Conservation (phyloP, 495 filamentous ascomycete species). For the Trypethelium eluteriae region DNA sequence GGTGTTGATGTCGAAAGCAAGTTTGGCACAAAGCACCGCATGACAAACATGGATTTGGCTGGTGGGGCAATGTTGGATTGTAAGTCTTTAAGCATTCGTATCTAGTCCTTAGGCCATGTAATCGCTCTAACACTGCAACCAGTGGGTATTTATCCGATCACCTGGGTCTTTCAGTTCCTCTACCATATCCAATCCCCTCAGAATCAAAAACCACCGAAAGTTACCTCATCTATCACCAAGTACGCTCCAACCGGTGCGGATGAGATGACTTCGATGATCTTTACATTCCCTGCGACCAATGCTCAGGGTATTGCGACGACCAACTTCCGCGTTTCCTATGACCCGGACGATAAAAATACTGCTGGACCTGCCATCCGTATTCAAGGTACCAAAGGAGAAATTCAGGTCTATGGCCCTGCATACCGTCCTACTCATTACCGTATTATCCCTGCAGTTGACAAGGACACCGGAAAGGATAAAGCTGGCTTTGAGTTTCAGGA, state of each 20-base stretch:
- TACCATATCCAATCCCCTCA: conserved; percentile 62
- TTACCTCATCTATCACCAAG: conserved; percentile 59
- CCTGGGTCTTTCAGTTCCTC: conserved; percentile 88
- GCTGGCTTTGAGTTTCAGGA: conserved; percentile 22
- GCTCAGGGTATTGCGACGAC: conserved; percentile 75
- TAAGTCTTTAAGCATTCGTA: conserved; percentile 29
- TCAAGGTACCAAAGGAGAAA: conserved; percentile 78
- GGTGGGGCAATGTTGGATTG: conserved; percentile 76
- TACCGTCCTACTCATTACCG: conserved; percentile 63
- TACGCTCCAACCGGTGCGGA: conserved; percentile 76
- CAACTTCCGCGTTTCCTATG: conserved; percentile 56
- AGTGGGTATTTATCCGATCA: conserved; percentile 84
- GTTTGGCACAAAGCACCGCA: conserved; percentile 57
- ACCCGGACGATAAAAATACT: conserved; percentile 56
- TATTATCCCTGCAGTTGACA: conserved; percentile 38
- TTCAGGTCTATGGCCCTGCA: conserved; percentile 68
- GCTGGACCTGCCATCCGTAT: conserved; percentile 68
- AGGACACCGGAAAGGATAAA: conserved; percentile 27
- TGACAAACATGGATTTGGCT: conserved; percentile 81
- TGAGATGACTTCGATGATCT: conserved; percentile 69
- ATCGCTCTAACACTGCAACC: background rate
- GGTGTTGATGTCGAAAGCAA: conserved; percentile 45
- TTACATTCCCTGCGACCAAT: conserved; percentile 57
- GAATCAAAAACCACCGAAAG: conserved; percentile 47
- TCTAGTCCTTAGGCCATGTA: background rate